Percentiles rank a stretch among this genome's conserved stretches.
These are phyloP conservation scores for Picochlorum sp. DNA, from an alignment of 139 green algal genomes.

Conservation along the genomic window DNA sequence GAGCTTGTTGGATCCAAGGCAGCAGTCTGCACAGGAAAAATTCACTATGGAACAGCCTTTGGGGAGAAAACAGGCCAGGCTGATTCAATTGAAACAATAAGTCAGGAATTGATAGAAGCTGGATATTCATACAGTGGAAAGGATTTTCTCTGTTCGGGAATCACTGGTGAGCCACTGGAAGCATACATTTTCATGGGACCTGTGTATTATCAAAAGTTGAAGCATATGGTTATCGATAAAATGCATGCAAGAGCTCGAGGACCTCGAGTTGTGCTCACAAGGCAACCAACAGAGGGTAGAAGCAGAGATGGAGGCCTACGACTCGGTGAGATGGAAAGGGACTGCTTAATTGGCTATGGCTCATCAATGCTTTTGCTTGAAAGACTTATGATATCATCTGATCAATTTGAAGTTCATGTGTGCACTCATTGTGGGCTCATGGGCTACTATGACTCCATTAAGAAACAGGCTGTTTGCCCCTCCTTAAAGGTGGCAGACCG, in stretches of 20 bases:
- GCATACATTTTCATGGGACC: constrained; percentile 98
- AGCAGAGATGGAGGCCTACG: constrained; percentile 82
- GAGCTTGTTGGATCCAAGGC: constrained; percentile 93
- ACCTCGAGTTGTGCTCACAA: constrained; percentile 83
- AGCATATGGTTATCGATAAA: constrained; percentile 99
- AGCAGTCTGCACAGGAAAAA: constrained; percentile 46
- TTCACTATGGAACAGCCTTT: constrained; percentile 90
- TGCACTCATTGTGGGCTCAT: constrained; percentile 89
- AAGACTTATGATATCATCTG: constrained; percentile 91
- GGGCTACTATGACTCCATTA: constrained; percentile 74
- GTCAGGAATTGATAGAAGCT: constrained; percentile 58
- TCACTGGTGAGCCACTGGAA: constrained; percentile 87
- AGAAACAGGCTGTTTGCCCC: constrained; percentile 47
- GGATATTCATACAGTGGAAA: constrained; percentile 90
- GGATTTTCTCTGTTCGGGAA: constrained; percentile 78
- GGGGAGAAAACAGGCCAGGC: constrained; percentile 73
- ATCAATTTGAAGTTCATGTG: constrained; percentile 93
- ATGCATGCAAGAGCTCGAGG: constrained; percentile 88
- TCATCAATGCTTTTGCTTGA: constrained; percentile 91
- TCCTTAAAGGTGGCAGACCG: constrained; percentile 42
- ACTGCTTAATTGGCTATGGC: constrained; percentile 92
- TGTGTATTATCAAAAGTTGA: constrained; percentile 99
- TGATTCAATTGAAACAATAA: constrained; percentile 56
- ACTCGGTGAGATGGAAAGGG: constrained; percentile 96
- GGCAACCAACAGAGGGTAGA: constrained; percentile 94